phyloP scores from a whole-genome alignment of 352 stramenopile species.

The Globisporangium heterothallicum region DNA sequence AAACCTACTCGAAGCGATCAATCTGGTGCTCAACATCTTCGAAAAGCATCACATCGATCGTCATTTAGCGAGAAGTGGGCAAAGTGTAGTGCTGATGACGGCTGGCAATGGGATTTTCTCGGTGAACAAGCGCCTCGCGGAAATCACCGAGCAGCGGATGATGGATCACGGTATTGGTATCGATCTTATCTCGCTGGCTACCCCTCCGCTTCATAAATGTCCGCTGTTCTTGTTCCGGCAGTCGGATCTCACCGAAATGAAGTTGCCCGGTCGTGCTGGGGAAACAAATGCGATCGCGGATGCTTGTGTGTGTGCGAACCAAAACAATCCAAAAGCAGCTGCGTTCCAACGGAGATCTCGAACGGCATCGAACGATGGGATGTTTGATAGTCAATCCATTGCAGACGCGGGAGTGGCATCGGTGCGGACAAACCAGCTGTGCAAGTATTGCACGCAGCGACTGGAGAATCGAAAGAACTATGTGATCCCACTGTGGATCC shows the following conservation, averaged over 20 bases:
- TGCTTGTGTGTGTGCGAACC: slow-evolving; percentile 36
- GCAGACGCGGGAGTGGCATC: slow-evolving; percentile 30
- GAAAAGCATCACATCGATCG: slow-evolving; percentile 98
- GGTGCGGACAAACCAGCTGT: slow-evolving; percentile 38
- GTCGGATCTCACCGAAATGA: slow-evolving; percentile 62
- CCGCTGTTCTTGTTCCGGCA: slow-evolving; percentile 96
- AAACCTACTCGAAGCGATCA: slow-evolving; percentile 98
- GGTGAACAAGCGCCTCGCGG: slow-evolving; percentile 92
- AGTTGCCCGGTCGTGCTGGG: slow-evolving; percentile 38
- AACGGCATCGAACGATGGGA: slow-evolving; percentile 37
- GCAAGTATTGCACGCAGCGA: slow-evolving; percentile 62
- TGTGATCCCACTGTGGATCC: slow-evolving; percentile 73
- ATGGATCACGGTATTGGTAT: slow-evolving; percentile 99
- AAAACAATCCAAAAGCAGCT: slow-evolving; percentile 19
- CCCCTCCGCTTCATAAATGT: slow-evolving; percentile 95
- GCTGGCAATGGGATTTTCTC: slow-evolving; percentile 95
- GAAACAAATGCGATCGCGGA: slow-evolving; percentile 26
- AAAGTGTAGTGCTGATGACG: slow-evolving; percentile 95
- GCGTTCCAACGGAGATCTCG: slow-evolving; percentile 32
- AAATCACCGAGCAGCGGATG: slow-evolving; percentile 98
- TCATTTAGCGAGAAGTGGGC: slow-evolving; percentile 93
- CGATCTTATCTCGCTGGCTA: slow-evolving; percentile 94
- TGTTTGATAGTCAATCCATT: slow-evolving; percentile 32
- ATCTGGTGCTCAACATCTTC: slow-evolving; percentile 98
- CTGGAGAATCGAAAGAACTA: slow-evolving; percentile 64